Evolutionary conservation across 1,284 basidiomycete genomes (phyloP).

Genomic region (Cutaneotrichosporon dermatis): DNA sequence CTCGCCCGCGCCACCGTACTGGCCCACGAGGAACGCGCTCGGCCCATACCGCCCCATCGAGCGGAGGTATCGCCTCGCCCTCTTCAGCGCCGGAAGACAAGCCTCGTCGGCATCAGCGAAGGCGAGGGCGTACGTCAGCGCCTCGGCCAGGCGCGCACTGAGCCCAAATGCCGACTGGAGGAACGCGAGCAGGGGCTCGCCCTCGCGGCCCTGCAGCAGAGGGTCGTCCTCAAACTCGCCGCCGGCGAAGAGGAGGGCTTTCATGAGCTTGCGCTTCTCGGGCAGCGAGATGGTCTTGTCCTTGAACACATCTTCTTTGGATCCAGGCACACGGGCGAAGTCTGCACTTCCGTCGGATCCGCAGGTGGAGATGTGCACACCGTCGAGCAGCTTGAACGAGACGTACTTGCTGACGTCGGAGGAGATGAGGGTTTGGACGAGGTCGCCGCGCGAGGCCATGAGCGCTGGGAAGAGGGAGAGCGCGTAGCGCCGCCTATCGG

Average conservation of each 20-base stretch:
- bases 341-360: conserved; percentile 39
- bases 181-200: conserved; percentile 59
- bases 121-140: conserved; percentile 68
- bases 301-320: conserved; percentile 92
- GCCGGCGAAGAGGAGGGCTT: conserved; percentile 76
- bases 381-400: conserved; percentile 80
- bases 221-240: conserved; percentile 64
- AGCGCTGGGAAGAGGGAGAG: conserved; percentile 78
- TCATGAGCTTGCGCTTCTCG: conserved; percentile 89
- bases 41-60: conserved; percentile 83
- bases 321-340: conserved; percentile 66
- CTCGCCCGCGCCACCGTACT: conserved; percentile 89
- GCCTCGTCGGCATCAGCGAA: conserved; percentile 61
- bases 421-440: conserved; percentile 72
- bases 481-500: conserved; percentile 71
- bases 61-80: conserved; percentile 67
- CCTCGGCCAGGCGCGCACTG: conserved; percentile 56
- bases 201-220: conserved; percentile 50
- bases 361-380: conserved; percentile 54
- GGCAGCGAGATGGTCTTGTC: conserved; percentile 69
- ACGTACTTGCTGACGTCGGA: conserved; percentile 89
- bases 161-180: conserved; percentile 62
- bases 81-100: conserved; percentile 59
- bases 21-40: conserved; percentile 85
- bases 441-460: conserved; percentile 71